Evolutionary conservation across 331 rosid species (phyloP).

Genomic region (Erythrophleum ivorense): DNA sequence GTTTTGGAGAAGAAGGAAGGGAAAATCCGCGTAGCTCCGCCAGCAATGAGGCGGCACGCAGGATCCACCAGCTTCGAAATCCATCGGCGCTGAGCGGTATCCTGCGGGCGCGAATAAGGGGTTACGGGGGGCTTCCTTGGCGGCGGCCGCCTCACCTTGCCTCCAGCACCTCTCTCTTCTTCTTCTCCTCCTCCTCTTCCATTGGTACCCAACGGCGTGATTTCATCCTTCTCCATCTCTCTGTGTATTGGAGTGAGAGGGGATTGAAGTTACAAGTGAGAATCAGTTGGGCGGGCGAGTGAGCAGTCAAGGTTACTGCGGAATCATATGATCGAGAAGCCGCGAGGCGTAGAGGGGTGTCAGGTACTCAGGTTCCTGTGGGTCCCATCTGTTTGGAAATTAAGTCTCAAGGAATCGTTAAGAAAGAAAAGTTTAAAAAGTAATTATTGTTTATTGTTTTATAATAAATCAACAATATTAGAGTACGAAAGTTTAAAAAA

Average conservation of each 20-base stretch:
- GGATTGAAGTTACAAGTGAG: not conserved
- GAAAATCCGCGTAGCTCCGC: constrained; percentile 67
- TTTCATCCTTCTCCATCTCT: constrained; percentile 42
- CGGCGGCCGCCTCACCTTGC: constrained; percentile 60
- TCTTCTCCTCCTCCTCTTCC: not conserved
- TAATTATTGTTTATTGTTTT: too few relatives aligned
- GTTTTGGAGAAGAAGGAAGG: constrained; percentile 66
- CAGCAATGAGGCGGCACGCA: constrained; percentile 73
- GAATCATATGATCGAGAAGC: not conserved
- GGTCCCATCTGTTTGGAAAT: not conserved
- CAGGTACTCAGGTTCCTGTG: not conserved
- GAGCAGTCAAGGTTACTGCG: not conserved
- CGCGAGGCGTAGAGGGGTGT: not conserved
- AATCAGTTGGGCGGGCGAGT: not conserved
- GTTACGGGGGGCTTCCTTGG: constrained; percentile 58
- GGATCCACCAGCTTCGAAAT: constrained; percentile 83
- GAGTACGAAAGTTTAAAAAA: too few relatives aligned
- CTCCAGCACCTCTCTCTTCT: constrained; percentile 73
- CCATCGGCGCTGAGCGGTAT: constrained; percentile 57
- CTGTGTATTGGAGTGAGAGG: not conserved
- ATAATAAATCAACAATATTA: too few relatives aligned
- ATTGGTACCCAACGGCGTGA: constrained; percentile 36
- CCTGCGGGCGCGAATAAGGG: constrained; percentile 71
- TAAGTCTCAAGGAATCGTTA: not conserved
- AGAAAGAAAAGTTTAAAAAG: too few relatives aligned